Conservation (phyloP, 345 rosid species). For the Murraya koenigii region DNA sequence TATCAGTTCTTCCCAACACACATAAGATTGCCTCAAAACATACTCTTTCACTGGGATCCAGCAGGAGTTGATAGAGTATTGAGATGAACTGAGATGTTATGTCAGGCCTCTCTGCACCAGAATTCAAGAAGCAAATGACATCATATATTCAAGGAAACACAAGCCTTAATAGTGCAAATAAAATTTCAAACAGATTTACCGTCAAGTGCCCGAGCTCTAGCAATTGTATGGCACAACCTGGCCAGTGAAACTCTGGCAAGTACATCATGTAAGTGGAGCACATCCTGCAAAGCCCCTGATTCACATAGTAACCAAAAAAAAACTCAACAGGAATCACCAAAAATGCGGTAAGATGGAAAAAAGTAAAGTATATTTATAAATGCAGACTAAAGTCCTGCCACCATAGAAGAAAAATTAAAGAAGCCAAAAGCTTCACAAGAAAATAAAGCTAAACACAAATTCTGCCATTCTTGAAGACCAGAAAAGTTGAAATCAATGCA, state of each 20-base stretch:
- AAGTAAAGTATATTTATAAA: neutral
- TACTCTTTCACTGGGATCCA: constrained; percentile 99
- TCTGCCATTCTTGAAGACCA: neutral
- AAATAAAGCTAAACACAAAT: neutral
- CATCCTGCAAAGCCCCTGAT: constrained; percentile 98
- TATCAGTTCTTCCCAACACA: constrained; percentile 80
- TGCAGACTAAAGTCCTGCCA: neutral
- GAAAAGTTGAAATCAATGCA: neutral
- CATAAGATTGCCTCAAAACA: constrained; percentile 97
- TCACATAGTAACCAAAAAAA: constrained; percentile 21
- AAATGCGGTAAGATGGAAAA: neutral
- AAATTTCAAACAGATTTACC: constrained; percentile 45
- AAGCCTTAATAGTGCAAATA: constrained; percentile 11
- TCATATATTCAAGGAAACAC: constrained; percentile 11
- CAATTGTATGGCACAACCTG: constrained; percentile 81
- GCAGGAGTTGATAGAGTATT: constrained; percentile 88
- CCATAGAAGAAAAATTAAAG: neutral
- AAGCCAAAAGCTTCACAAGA: neutral
- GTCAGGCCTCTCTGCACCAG: constrained; percentile 80
- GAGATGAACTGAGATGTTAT: constrained; percentile 91
- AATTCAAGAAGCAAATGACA: constrained; percentile 24
- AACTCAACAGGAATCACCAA: constrained; percentile 5
- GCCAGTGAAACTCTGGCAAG: constrained; percentile 97
- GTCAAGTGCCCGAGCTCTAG: constrained; percentile 94
- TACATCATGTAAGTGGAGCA: constrained; percentile 98